A percentile compares a stretch with the other conserved stretches of the same genome.
These are phyloP conservation scores for Aurantiochytrium sp. DNA, from an alignment of 108 stramenopile genomes.

Conservation along the genomic window DNA sequence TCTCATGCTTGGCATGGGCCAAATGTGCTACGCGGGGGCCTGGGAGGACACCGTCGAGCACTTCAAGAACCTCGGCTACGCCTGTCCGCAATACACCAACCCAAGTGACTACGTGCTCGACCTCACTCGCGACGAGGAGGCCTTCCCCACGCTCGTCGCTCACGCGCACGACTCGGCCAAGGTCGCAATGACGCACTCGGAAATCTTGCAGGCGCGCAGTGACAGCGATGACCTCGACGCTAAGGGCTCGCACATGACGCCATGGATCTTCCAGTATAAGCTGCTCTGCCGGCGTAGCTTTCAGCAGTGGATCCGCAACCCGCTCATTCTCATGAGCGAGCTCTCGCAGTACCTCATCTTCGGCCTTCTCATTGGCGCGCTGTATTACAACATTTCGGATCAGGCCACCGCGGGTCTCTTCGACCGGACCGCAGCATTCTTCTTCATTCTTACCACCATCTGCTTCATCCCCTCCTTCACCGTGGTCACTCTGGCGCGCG, in stretches of 20 bases:
- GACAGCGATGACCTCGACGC: neutral
- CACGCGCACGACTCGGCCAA: neutral
- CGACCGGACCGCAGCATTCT: neutral
- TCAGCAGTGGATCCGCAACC: neutral
- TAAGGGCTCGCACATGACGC: neutral
- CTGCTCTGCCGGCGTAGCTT: neutral
- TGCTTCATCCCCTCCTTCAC: conserved; percentile 25
- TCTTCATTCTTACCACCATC: neutral
- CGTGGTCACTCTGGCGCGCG: neutral
- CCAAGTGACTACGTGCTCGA: neutral
- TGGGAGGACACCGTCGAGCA: neutral
- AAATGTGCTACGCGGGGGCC: neutral
- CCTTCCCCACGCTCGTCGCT: neutral
- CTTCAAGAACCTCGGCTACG: neutral
- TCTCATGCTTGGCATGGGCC: neutral
- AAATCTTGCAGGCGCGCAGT: neutral
- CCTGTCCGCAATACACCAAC: conserved; percentile 4
- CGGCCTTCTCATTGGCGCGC: neutral
- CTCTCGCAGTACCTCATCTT: neutral
- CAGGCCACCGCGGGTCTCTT: neutral
- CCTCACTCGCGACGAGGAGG: neutral
- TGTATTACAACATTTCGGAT: neutral
- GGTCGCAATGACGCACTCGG: neutral
- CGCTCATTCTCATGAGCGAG: neutral
- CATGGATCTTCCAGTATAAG: neutral